Base-by-base conservation (phyloP, 2,329 filamentous ascomycete species). In the Colletotrichum neosansevieriae region DNA sequence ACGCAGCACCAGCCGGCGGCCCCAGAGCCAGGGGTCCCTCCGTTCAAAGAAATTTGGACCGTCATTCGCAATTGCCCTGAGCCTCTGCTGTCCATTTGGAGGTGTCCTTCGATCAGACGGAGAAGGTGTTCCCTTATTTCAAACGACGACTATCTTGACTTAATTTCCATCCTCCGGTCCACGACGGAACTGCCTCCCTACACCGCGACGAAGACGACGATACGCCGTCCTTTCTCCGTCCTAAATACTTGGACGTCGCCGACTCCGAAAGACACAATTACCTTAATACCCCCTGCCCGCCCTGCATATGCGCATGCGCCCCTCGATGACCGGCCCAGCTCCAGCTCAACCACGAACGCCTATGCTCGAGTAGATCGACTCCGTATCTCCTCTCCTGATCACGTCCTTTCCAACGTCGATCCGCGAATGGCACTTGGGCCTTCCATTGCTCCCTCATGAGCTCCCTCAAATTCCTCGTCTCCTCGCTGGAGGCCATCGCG, bases 381-480 rank as follows among this genome's bases (percentile, higher is more conserved):
- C 12, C n/a, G 6, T 13, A 17, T 15, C 40, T 34, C 53, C 49
- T 42, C 47, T 58, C 53, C 47, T 42, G 47, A 50, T n/a, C 65
- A 21, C 65, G 47, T 66, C 6, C 32, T 10, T 13, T 29, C 24
- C 24, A 6, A 4, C 24, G 17, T 53, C 44, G 32, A 44, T 44
- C 38, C 32, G 57, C 84, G 83, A 79, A 86, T 86, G 84, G 79
- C 82, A 78, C 73, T 79, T 79, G 74, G 78, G 71, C 72, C 70
- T 73, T 73, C 73, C 72, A 74, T 75, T 77, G 83, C 75, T 87
- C 89, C 77, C 91, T 89, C 74, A 92, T 97, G 84, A 97, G 92
- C 86, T 98, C 96, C 73, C 91, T 97, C 75, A 94, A 98, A 75
- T 99, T 99, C 79, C 94, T 99, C 75, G 91, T 97, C 76, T 94